phyloP scores from a whole-genome alignment of 176 grass and related monocot genomes.

The Themeda triandra region DNA sequence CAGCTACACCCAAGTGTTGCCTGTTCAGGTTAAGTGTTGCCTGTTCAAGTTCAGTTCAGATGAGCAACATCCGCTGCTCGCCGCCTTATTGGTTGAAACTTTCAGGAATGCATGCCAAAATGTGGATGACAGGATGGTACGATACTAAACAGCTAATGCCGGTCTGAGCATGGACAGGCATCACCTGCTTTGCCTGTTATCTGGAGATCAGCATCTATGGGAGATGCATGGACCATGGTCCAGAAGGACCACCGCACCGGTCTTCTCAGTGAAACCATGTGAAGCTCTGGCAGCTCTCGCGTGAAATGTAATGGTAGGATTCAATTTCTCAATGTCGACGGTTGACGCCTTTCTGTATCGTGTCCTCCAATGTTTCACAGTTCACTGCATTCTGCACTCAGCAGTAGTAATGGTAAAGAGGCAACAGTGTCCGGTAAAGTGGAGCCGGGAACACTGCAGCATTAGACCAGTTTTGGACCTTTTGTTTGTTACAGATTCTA shows the following conservation, averaged over 20 bases:
- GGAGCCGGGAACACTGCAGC: background rate
- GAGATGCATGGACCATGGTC: constrained; percentile 1
- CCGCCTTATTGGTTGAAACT: background rate
- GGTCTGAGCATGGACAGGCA: background rate
- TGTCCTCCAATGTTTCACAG: background rate
- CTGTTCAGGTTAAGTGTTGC: too few species aligned
- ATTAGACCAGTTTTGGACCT: background rate
- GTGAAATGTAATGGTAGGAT: background rate
- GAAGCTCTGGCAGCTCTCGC: constrained; percentile 19
- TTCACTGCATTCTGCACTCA: background rate
- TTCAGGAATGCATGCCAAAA: constrained; percentile 17
- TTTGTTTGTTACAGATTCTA: background rate
- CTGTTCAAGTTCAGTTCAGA: background rate
- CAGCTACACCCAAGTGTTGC: constrained; percentile 9
- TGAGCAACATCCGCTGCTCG: background rate
- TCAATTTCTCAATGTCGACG: constrained; percentile 18
- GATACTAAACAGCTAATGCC: too few species aligned
- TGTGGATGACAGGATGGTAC: too few species aligned
- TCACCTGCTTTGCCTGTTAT: background rate
- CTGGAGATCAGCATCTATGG: background rate
- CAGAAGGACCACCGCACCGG: constrained; percentile 21
- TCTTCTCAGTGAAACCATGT: constrained; percentile 36
- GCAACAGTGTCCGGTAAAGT: background rate
- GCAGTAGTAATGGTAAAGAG: background rate
- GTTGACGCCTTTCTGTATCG: background rate